Conservation (phyloP, 2,329 filamentous ascomycete species). For the Colletotrichum sp. region DNA sequence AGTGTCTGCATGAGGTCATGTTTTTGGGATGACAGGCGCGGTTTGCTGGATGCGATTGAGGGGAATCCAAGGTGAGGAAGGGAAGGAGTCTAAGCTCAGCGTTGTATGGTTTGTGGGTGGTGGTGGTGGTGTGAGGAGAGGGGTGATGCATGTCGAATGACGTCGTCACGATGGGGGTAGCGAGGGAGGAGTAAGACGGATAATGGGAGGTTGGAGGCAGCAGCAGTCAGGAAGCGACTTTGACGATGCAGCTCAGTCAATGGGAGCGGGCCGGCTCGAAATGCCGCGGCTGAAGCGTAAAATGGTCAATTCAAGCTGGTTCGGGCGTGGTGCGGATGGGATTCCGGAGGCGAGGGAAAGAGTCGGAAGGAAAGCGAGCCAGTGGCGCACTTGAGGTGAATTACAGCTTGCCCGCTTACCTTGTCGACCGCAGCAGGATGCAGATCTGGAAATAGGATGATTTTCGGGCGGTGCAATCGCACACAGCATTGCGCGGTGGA, state of each 20-base stretch:
- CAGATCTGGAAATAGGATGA: background rate
- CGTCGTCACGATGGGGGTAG: conserved; percentile 10
- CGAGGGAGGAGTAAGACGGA: background rate
- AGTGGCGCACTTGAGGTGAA: background rate
- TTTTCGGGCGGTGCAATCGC: background rate
- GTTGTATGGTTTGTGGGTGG: background rate
- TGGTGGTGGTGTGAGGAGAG: background rate
- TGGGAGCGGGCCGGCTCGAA: background rate
- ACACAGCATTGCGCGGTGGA: background rate
- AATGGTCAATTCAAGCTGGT: background rate
- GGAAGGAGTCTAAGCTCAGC: background rate
- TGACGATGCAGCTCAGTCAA: background rate
- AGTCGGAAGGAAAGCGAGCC: background rate
- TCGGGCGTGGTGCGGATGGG: background rate
- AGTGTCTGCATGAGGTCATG: conserved; percentile 10
- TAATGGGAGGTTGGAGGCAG: background rate
- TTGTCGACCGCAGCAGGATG: background rate
- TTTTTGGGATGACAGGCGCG: background rate
- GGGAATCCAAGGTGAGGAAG: background rate
- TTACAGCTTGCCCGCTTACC: background rate
- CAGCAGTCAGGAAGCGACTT: background rate
- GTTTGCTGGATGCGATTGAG: background rate
- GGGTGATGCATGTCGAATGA: conserved; percentile 18
- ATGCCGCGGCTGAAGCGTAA: background rate
- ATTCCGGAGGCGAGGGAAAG: background rate